These are phyloP conservation scores for Lipomyces yarrowii DNA, from an alignment of 1,139 yeast species.

Conservation along the genomic window DNA sequence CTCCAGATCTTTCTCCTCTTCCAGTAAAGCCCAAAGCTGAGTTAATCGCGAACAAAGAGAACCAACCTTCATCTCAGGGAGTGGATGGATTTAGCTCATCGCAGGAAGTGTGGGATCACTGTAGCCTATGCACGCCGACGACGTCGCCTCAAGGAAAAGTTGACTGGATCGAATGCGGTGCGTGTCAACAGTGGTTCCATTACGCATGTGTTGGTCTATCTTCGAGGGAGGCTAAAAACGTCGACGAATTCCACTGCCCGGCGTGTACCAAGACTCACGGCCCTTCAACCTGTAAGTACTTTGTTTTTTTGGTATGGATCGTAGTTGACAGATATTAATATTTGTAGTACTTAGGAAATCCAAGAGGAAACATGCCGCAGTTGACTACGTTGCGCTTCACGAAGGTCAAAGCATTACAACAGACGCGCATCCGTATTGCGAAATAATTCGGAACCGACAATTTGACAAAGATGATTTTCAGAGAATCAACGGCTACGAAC, in stretches of 20 bases:
- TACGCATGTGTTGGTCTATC: slow-evolving; percentile 52
- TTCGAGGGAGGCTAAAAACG: slow-evolving; percentile 44
- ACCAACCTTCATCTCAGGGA: background rate
- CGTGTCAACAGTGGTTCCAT: slow-evolving; percentile 67
- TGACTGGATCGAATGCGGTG: slow-evolving; percentile 65
- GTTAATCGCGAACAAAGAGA: background rate
- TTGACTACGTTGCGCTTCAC: slow-evolving; percentile 80
- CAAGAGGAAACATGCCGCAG: slow-evolving; percentile 53
- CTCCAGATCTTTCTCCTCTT: slow-evolving; percentile 12
- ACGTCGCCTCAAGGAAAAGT: slow-evolving; percentile 32
- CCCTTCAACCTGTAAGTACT: slow-evolving; percentile 46
- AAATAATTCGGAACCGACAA: slow-evolving; percentile 39
- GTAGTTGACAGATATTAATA: background rate
- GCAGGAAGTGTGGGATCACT: slow-evolving; percentile 33
- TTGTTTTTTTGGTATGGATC: background rate
- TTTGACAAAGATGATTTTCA: slow-evolving; percentile 33
- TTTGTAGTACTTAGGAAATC: slow-evolving; percentile 55
- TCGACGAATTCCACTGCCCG: slow-evolving; percentile 60
- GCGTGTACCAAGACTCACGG: slow-evolving; percentile 53
- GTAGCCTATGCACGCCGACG: slow-evolving; percentile 30
- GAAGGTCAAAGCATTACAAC: slow-evolving; percentile 71
- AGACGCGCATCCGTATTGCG: slow-evolving; percentile 65
- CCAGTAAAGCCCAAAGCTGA: background rate
- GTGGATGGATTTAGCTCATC: background rate
- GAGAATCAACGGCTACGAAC: slow-evolving; percentile 41